Conservation (phyloP, 495 filamentous ascomycete species). For the Xylaria cubensis region DNA sequence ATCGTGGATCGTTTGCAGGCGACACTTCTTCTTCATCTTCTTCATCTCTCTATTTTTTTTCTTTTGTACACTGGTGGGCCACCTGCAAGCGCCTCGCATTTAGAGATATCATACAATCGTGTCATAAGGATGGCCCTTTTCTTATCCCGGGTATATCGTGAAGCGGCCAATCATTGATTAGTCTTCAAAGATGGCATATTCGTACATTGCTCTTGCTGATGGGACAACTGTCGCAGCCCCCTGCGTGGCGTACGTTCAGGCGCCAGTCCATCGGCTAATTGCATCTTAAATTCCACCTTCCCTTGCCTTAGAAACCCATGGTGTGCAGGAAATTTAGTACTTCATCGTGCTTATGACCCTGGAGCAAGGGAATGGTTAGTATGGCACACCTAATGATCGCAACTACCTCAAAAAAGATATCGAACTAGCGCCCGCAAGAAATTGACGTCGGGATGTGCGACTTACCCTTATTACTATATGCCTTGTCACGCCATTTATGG, state of each 20-base stretch:
- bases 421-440: neutral
- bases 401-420: neutral
- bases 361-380: neutral
- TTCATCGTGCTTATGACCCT: constrained; percentile 33
- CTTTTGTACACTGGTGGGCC: constrained; percentile 19
- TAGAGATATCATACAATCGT: constrained; percentile 27
- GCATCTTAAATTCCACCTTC: neutral
- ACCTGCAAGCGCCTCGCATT: constrained; percentile 8
- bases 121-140: neutral
- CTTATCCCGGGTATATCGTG: neutral
- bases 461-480: constrained; percentile 66
- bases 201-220: constrained; percentile 13
- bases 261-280: neutral
- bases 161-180: neutral
- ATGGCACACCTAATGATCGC: neutral
- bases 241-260: neutral
- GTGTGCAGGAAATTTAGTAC: constrained; percentile 33
- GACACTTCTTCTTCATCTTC: constrained; percentile 2
- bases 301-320: constrained; percentile 32
- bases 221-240: neutral
- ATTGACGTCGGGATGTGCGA: neutral
- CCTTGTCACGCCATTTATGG: constrained; percentile 60
- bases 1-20: constrained; percentile 4
- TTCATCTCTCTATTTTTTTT: constrained; percentile 11
- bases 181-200: constrained; percentile 4